Evolutionary conservation across 164 flowering plant genomes (phyloP), one percentile per base, ranked within the genome.

Genomic region (Macadamia tetraphylla): DNA sequence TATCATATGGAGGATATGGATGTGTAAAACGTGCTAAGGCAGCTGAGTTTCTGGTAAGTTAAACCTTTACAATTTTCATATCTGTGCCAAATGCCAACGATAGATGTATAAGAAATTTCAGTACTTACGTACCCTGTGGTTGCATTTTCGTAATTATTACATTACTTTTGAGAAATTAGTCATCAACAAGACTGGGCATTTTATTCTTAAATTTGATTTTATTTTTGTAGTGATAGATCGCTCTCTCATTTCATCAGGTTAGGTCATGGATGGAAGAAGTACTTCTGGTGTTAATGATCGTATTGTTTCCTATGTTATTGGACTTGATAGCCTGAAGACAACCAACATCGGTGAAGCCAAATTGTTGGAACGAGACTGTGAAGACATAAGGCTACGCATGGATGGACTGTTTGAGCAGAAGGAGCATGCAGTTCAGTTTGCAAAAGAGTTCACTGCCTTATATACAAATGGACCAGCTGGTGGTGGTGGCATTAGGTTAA

Each of bases 401-500:
- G 97, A 91, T 81, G 98, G 97, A 8, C 71, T 90, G 40, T 94
- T 94, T 81, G 82, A 82, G 64, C 68, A 60, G 66, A 82, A 88
- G 83, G 88, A 91, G 60, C 96, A 87, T 61, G 97, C 97, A 40
- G 32, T 80, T 70, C 88, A 83, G 43, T 87, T 94, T 71, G 62
- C 82, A 17, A 80, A 79, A 73, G 96, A 90, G 70, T 87, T 94
- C 71, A 83, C 79, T 57, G 96, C 97, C 70, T 83, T 94, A 59
- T 94, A 94, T 76, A 94, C 98, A 60, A 94, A 94, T 85, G 98
- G 98, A 62, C 98, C 98, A 66, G 98, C 98, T 75, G 98, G 95
- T 64, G 95, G 98, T 40, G 97, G 98, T 61, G 98, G 98, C 60
- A 86, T 94, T 77, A 88, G 97, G 98, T 90, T 18, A 66, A 9